phyloP scores from a whole-genome alignment of 352 stramenopile species.

The Globisporangium recalcitrans region DNA sequence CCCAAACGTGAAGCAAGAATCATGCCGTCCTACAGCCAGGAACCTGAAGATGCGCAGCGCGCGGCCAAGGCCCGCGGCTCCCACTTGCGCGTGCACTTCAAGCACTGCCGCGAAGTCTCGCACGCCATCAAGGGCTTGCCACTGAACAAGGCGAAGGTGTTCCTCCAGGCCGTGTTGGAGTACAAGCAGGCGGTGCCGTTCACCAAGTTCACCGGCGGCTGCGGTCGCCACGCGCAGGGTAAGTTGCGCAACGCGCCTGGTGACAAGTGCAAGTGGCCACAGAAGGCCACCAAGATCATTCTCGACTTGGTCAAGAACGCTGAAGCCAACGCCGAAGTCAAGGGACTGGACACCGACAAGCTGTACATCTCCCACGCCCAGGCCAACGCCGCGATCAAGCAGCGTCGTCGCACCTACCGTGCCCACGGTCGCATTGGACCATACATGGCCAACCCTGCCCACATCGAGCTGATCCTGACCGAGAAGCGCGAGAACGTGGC shows the following conservation, averaged over 20 bases:
- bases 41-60: slow-evolving; percentile 86
- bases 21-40: slow-evolving; percentile 88
- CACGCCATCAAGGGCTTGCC: slow-evolving; percentile 98
- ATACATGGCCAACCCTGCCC: slow-evolving; percentile 98
- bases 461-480: slow-evolving; percentile 99
- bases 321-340: slow-evolving; percentile 98
- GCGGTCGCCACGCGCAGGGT: slow-evolving; percentile 95
- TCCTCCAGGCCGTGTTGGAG: slow-evolving; percentile 95
- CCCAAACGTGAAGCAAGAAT: slow-evolving; percentile 74
- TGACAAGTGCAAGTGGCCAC: slow-evolving; percentile 98
- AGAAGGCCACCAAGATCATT: slow-evolving; percentile 98
- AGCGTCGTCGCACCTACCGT: slow-evolving; percentile 98
- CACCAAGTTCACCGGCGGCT: slow-evolving; percentile 98
- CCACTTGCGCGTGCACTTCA: slow-evolving; percentile 99
- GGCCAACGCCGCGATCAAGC: slow-evolving; percentile 97
- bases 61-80: slow-evolving; percentile 94
- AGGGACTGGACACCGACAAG: slow-evolving; percentile 95
- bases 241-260: slow-evolving; percentile 93
- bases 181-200: slow-evolving; percentile 98
- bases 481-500: slow-evolving; percentile 94
- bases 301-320: slow-evolving; percentile 98
- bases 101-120: slow-evolving; percentile 98
- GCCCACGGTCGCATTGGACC: slow-evolving; percentile 96
- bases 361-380: slow-evolving; percentile 97
- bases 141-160: slow-evolving; percentile 93